Evolutionary conservation across 2,329 filamentous ascomycete species (phyloP), one percentile per base, ranked within the genome.

Genomic region (Phyllosticta citriasiana): DNA sequence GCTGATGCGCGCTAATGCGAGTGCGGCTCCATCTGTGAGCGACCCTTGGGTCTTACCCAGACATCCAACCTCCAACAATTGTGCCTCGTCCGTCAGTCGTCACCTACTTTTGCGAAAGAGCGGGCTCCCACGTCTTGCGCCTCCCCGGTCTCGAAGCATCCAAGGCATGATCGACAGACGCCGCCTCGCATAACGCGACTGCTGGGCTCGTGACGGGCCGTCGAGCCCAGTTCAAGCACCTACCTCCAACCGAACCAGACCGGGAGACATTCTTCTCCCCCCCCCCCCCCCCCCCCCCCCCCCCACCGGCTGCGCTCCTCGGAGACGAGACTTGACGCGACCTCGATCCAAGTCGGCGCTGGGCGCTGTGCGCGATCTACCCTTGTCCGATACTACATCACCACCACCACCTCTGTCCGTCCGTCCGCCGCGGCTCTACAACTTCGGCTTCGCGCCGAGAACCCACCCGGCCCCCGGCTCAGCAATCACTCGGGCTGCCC

Each of bases 161-260:
- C 55, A 52, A 53, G 60, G 55, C 57, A 62, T 62, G 60, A 33
- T 58, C 35, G 26, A 19, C 16, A 26, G 30, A 33, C 60, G 55
- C 52, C 51, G 51, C 56, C 55, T 62, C 60, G 60, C 60, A 51
- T 62, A 58, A 62, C 55, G 52, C 60, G 26, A 27, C 12, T n/a
- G 27, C 54, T 27, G 54, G 52, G 54, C 54, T 55, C 60, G 55
- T 62, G 52, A 62, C 53, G 60, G 60, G 56, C 60, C 57, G 33
- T 51, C 53, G 55, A 58, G 60, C 55, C 60, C 60, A 57, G 56
- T 54, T 55, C 58, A 19, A 50, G 26, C 57, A 53, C 22, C 53
- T 55, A 22, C 26, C 22, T 27, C 30, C 40, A 30, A 53, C 30
- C 58, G 19, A 19, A 4, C 24, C 52, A n/a, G 6, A 47, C 40